Conservation (phyloP, 2,329 filamentous ascomycete species). For the Neodidymelliopsis sp. region DNA sequence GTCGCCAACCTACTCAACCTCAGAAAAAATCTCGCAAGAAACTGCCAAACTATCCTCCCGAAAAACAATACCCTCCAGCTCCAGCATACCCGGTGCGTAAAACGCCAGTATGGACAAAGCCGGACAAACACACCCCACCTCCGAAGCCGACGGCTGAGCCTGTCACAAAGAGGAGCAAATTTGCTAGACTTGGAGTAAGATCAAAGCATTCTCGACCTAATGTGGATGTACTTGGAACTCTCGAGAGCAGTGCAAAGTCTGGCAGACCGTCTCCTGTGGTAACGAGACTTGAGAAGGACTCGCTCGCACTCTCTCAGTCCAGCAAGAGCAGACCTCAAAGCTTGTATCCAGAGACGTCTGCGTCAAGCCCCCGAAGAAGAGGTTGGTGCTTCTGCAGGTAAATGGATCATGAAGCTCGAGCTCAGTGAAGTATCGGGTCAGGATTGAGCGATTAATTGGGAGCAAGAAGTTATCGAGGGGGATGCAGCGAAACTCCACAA, state of each 20-base stretch:
- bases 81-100: constrained; percentile 34
- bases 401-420: not conserved
- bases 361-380: not conserved
- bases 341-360: constrained; percentile 18
- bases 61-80: constrained; percentile 33
- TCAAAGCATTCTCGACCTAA: not conserved
- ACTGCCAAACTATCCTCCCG: constrained; percentile 18
- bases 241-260: not conserved
- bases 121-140: constrained; percentile 25
- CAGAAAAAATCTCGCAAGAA: constrained; percentile 19
- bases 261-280: not conserved
- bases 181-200: not conserved
- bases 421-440: too few species aligned
- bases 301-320: constrained; percentile 18
- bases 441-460: too few species aligned
- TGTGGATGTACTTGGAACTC: not conserved
- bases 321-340: constrained; percentile 20
- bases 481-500: too few species aligned
- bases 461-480: too few species aligned
- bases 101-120: constrained; percentile 32
- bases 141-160: constrained; percentile 13
- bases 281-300: constrained; percentile 19
- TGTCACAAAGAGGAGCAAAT: constrained; percentile 13
- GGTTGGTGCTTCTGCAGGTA: not conserved
- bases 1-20: constrained; percentile 4